These are phyloP conservation scores for Rhodosporidiobolus sp. DNA, from an alignment of 768 basidiomycete genomes.

Conservation along the genomic window DNA sequence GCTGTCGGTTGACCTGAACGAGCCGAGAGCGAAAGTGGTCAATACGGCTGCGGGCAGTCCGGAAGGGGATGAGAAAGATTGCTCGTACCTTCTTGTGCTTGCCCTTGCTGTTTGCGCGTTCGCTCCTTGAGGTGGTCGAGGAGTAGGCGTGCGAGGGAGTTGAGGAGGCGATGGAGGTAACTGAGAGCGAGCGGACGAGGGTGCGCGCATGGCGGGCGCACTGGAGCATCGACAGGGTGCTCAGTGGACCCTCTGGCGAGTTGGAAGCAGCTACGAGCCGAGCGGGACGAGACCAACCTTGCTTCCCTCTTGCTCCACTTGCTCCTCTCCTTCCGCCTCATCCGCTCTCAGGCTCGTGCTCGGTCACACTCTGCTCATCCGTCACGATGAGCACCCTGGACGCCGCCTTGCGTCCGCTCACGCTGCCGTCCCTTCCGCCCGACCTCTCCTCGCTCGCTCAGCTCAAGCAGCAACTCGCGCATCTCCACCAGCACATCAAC, in stretches of 20 bases:
- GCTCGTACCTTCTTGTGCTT: neutral
- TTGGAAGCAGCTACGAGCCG: neutral
- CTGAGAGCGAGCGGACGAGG: constrained; percentile 3
- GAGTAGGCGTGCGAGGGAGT: neutral
- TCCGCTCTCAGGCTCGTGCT: neutral
- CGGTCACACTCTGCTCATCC: too few species aligned
- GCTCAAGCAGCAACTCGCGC: constrained; percentile 8
- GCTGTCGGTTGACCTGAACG: constrained; percentile 4
- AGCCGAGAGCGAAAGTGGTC: neutral
- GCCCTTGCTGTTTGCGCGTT: neutral
- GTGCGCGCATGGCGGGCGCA: constrained; percentile 16
- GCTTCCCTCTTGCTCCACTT: neutral
- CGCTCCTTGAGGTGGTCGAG: neutral
- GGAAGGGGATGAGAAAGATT: neutral
- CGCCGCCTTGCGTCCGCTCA: constrained; percentile 14
- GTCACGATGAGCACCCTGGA: neutral
- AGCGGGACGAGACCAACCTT: neutral
- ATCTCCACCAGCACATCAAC: neutral
- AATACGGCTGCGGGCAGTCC: too few species aligned
- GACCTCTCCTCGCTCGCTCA: neutral
- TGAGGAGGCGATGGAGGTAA: neutral
- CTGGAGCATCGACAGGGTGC: constrained; percentile 1
- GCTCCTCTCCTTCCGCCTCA: neutral
- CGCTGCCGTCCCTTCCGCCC: constrained; percentile 29
- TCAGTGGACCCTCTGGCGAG: too few species aligned